Evolutionary conservation across 306 rosid genomes (phyloP).

Genomic region (Alnus rubra): DNA sequence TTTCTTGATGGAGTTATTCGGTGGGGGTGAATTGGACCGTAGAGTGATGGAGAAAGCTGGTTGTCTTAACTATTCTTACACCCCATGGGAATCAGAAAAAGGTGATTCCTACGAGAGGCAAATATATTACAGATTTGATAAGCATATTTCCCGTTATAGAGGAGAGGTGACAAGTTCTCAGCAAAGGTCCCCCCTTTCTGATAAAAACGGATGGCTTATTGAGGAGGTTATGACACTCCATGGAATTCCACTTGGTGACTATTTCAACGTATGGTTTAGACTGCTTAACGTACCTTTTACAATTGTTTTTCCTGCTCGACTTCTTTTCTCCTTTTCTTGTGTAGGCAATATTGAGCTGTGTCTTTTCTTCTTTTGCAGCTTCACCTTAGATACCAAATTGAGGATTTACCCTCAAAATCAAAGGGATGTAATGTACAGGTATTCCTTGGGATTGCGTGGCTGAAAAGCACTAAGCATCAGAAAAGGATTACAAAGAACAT

Average conservation of each 20-base stretch:
- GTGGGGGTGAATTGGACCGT: constrained; percentile 78
- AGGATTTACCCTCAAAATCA: constrained; percentile 54
- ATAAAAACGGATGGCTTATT: constrained; percentile 71
- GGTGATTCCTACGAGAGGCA: constrained; percentile 66
- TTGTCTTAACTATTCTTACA: constrained; percentile 64
- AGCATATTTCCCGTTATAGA: constrained; percentile 61
- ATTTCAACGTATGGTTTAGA: constrained; percentile 68
- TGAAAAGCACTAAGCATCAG: constrained; percentile 73
- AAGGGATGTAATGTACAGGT: constrained; percentile 65
- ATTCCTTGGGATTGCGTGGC: constrained; percentile 84
- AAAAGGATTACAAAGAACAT: constrained; percentile 78
- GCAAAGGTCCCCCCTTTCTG: constrained; percentile 52
- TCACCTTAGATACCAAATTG: constrained; percentile 75
- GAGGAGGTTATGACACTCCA: constrained; percentile 91
- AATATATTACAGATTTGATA: constrained; percentile 69
- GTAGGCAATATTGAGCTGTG: constrained; percentile 20
- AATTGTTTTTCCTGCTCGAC: not conserved
- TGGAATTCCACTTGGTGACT: constrained; percentile 84
- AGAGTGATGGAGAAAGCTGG: constrained; percentile 84
- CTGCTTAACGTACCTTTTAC: constrained; percentile 17
- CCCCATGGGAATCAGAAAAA: constrained; percentile 92
- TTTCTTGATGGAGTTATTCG: constrained; percentile 71
- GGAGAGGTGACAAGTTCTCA: constrained; percentile 89
- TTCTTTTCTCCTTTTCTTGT: constrained; percentile 19
- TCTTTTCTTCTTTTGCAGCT: constrained; percentile 60